These are phyloP conservation scores for Pyrenula aspistea DNA, from an alignment of 495 filamentous ascomycete species.

Conservation along the genomic window DNA sequence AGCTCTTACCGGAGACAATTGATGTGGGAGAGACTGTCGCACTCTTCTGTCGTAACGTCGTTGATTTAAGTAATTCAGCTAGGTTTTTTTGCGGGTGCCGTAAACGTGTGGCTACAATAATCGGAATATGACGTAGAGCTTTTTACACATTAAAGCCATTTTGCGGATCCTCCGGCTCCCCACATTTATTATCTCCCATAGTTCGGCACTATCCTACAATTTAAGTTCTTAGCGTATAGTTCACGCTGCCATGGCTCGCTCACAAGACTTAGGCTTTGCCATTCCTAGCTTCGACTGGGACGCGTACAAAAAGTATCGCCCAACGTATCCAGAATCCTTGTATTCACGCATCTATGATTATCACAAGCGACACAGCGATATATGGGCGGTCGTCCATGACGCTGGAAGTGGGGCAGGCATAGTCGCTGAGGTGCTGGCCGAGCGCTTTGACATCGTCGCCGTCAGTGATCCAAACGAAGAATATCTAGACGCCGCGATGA, in stretches of 20 bases:
- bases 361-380: not conserved
- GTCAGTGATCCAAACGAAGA: not conserved
- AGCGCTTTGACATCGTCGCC: not conserved
- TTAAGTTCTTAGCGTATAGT: too few species aligned
- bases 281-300: not conserved
- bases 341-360: not conserved
- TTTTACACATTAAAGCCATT: too few species aligned
- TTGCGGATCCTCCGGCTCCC: too few species aligned
- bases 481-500: not conserved
- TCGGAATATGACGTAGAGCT: too few species aligned
- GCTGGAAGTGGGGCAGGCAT: not conserved
- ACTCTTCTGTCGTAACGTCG: too few species aligned
- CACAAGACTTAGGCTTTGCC: not conserved
- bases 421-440: not conserved
- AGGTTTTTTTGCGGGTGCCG: too few species aligned
- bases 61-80: too few species aligned
- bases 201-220: too few species aligned
- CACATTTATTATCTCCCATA: too few species aligned
- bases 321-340: not conserved
- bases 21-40: too few species aligned
- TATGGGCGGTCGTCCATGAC: not conserved
- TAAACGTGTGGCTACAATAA: too few species aligned
- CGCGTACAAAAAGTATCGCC: not conserved
- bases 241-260: not conserved
- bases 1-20: too few species aligned